A percentile compares a stretch with the other conserved stretches of the same genome.
phyloP scores from a whole-genome alignment of 805 yeast genomes.

The Yarrowia sp. region DNA sequence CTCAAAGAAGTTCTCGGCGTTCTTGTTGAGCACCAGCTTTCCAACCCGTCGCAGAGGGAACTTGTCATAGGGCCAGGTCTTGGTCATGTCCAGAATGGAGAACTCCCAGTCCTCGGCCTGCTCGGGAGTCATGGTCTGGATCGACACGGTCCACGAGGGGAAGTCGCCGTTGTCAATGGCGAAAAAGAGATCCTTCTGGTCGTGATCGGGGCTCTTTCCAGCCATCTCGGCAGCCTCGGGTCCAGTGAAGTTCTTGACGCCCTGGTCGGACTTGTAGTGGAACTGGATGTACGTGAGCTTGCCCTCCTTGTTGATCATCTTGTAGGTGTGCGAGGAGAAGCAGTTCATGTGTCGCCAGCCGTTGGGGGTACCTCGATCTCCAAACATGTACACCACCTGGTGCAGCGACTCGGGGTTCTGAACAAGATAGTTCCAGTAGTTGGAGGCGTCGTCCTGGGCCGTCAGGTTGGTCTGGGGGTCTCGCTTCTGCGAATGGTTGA shows the following conservation, averaged over 20 bases:
- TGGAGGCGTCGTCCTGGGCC: slow-evolving; percentile 61
- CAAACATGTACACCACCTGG: slow-evolving; percentile 74
- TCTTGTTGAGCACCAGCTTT: slow-evolving; percentile 76
- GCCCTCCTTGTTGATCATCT: slow-evolving; percentile 71
- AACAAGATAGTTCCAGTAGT: slow-evolving; percentile 85
- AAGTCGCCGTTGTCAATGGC: slow-evolving; percentile 76
- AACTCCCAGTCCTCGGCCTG: slow-evolving; percentile 78
- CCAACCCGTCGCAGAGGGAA: slow-evolving; percentile 90
- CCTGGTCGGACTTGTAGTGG: slow-evolving; percentile 73
- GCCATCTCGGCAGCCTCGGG: slow-evolving; percentile 60
- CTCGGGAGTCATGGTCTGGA: slow-evolving; percentile 85
- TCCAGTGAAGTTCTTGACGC: slow-evolving; percentile 54
- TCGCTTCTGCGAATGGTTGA: slow-evolving; percentile 89
- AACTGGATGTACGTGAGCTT: slow-evolving; percentile 82
- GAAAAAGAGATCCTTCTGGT: slow-evolving; percentile 79
- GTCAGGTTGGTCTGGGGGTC: slow-evolving; percentile 79
- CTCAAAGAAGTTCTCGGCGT: slow-evolving; percentile 86
- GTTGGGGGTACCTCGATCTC: slow-evolving; percentile 84
- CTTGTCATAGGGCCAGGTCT: slow-evolving; percentile 88
- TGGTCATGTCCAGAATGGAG: slow-evolving; percentile 88
- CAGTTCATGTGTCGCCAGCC: slow-evolving; percentile 81
- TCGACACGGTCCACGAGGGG: slow-evolving; percentile 85
- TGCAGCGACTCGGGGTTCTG: slow-evolving; percentile 76
- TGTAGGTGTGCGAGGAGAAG: slow-evolving; percentile 83
- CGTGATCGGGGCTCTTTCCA: slow-evolving; percentile 75